These are phyloP conservation scores for Exidia glandulosa DNA, from an alignment of 768 basidiomycete species.

Conservation along the genomic window DNA sequence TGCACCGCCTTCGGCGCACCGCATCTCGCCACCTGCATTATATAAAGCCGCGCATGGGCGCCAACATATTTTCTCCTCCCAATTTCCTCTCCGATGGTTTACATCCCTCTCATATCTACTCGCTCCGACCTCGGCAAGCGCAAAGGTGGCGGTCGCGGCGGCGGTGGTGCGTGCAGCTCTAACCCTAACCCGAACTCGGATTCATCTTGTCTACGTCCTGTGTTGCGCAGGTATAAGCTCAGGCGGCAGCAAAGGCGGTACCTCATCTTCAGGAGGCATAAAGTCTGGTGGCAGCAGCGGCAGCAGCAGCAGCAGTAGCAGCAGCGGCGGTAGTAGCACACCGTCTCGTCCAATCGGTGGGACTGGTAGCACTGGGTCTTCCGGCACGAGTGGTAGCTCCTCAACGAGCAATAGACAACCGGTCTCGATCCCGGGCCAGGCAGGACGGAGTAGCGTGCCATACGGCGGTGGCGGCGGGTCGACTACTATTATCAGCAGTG, in stretches of 20 bases:
- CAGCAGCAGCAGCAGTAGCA: neutral
- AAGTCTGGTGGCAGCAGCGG: neutral
- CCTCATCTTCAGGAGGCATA: neutral
- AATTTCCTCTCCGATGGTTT: too few species aligned
- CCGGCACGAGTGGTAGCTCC: too few species aligned
- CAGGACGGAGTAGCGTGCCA: neutral
- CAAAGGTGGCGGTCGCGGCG: neutral
- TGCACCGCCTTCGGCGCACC: too few species aligned
- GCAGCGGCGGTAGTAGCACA: neutral
- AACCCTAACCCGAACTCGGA: neutral
- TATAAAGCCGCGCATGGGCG: too few species aligned
- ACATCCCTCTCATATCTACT: neutral
- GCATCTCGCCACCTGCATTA: too few species aligned
- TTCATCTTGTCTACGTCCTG: neutral
- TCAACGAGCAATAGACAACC: too few species aligned
- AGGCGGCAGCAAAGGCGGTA: neutral
- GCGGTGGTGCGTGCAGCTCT: neutral
- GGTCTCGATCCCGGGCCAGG: neutral
- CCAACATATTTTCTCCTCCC: too few species aligned
- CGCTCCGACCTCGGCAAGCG: neutral
- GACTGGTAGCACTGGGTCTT: neutral
- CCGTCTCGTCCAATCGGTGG: neutral
- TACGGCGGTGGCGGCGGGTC: conserved; percentile 25
- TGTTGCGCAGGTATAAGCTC: neutral
- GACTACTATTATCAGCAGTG: conserved; percentile 27